Base-by-base conservation (phyloP, 495 filamentous ascomycete species). In the Penicillium canariense region DNA sequence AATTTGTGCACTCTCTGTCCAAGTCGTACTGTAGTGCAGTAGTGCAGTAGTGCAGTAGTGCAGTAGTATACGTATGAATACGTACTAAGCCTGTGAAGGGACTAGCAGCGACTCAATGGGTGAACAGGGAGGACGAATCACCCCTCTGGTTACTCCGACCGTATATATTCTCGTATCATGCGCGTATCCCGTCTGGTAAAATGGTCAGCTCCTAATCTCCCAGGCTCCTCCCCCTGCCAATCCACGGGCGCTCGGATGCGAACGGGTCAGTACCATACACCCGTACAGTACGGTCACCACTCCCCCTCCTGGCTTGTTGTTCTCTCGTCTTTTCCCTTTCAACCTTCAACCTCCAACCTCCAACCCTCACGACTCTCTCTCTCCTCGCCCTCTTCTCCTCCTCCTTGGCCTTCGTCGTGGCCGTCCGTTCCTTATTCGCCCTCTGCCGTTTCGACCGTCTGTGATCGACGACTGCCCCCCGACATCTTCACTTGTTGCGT, bases 371-470 rank as follows among this genome's bases (percentile, higher is more conserved):
- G 61, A 62, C 57, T 52, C 31, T 50, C 54, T 50, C 43, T 46
- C 27, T 46, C 27, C 18, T 31, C 58, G 52, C 55, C 48, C 45
- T 43, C 42, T 31, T 54, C 46, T 26, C 31, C 23, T 39, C 47
- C 59, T 58, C 50, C 48, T 65, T 73, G 71, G 70, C 73, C 70
- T 52, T 65, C 62, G 61, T 71, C 64, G 70, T 75, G 73, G 73
- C 73, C 75, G 75, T 76, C 74, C 74, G 63, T 68, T 77, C 74
- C 64, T 77, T 77, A 66, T 62, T 31, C 22, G 14, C 12, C 39
- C 52, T 36, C 30, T 52, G 44, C 43, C 43, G 12, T 56, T 46
- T 45, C 52, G 18, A 43, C 40, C 43, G 30, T 12, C 35, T 26
- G 46, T 22, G 30, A 48, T 47, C 48, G 48, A 48, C 50, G 27